Base-by-base conservation (phyloP, 257 asterid species). In the Parsonsia alboflavescens region DNA sequence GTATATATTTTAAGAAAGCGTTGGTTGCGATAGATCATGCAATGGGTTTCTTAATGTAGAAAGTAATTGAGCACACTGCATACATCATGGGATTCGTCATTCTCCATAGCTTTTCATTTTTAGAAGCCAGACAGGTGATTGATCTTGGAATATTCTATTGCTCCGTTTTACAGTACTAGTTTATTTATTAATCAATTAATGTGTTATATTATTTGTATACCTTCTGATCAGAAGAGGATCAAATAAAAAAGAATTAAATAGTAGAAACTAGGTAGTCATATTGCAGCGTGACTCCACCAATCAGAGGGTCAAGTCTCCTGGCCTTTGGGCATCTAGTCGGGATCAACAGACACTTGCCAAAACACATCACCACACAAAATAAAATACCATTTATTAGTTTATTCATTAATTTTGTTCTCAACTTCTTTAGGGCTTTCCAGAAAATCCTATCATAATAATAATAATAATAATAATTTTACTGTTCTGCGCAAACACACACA, bases 61-160 rank as follows among this genome's bases (percentile, higher is more conserved):
- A 76, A 58, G 39, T 33, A 33, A 1, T 33, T 33, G 3, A 33
- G 48, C 26, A 61, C 16, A 50, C 56, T 50, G 56, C 56, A 50
- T 26, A 62, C 81, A 48, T 76, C 81, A 79, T 66, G 46, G n/a
- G 41, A 48, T 68, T 73, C 76, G 75, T 83, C 84, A 82, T 74
- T 42, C 36, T 77, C 84, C 82, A 79, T 76, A 26, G 57, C n/a
- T n/a, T n/a, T n/a, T 63, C 26, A 45, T 30, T 64, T 48, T 44
- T 17, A 63, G 42, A 78, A 39, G 57, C 68, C 68, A 39, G 49
- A 59, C 68, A 66, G 70, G 70, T 68, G 61, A 70, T 12, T 11
- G 12, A 56, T n/a, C 50, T 33, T 63, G 76, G 76, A 61, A 69
- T 78, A 63, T 72, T 64, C 71, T 64, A n/a, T 65, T 28, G 41